A percentile compares a stretch with the other conserved stretches of the same genome.
Evolutionary conservation across 2,329 filamentous ascomycete species (phyloP).

Genomic region (Hirsutella thompsonii): DNA sequence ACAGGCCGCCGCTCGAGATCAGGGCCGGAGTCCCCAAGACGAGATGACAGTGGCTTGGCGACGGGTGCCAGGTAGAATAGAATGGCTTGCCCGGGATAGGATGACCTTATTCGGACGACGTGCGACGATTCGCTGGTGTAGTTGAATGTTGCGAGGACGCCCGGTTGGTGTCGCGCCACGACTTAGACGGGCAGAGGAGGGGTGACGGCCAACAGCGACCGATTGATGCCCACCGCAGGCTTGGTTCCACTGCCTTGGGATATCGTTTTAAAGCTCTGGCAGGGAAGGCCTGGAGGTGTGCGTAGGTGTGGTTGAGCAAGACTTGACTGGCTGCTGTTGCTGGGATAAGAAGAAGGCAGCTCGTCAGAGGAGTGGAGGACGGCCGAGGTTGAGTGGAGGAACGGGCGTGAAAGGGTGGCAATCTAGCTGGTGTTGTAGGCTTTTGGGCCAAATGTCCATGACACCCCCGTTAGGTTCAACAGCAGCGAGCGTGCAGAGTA

Average conservation of each 20-base stretch:
- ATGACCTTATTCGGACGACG: background rate
- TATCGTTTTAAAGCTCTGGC: background rate
- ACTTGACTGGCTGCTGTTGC: no score
- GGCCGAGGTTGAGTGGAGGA: background rate
- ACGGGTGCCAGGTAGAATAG: background rate
- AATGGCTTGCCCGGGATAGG: background rate
- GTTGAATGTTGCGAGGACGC: background rate
- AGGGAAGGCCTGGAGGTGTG: no score
- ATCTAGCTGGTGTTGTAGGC: conserved; percentile 1
- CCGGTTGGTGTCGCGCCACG: background rate
- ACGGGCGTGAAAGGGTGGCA: background rate
- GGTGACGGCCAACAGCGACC: background rate
- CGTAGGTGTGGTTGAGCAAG: no score
- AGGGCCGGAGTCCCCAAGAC: background rate
- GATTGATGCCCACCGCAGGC: background rate
- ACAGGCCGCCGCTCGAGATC: background rate
- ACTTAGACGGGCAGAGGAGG: background rate
- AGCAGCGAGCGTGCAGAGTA: conserved; percentile 1
- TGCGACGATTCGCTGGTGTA: background rate
- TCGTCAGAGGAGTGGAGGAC: background rate
- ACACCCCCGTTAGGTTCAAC: conserved; percentile 1
- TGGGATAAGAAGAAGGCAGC: no score
- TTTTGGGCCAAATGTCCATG: conserved; percentile 1
- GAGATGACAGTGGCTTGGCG: background rate
- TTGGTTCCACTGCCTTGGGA: background rate